Base-by-base conservation (phyloP, 1,139 yeast species). In the Schizosaccharomyces versatilis region DNA sequence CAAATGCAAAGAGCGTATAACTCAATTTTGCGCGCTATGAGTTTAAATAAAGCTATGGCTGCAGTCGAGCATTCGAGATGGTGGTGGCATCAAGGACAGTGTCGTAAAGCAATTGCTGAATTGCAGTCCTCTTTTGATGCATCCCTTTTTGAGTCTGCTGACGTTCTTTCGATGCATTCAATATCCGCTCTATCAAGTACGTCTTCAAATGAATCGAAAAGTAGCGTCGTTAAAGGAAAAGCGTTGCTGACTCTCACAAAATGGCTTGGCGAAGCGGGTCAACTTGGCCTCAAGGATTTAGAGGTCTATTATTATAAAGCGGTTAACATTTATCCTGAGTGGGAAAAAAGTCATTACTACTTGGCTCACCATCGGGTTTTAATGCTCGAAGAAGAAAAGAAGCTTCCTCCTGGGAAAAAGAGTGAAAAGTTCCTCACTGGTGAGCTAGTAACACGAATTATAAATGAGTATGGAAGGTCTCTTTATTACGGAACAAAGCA, bases 11-110 rank as follows among this genome's bases (percentile, higher is more conserved):
- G 84, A 47, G 82, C 97, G 0, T 78, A 90, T 1, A 75, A 79
- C 48, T 75, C 81, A 3, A 77, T 85, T 38, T 78, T 88, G 66
- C 75, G 77, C 56, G 90, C 94, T 0, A 71, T 79, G 66, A 71
- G 73, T 3, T 64, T 74, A 39, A 67, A 66, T 0, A 66, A 69
- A 52, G 67, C 69, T 0, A 71, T 73, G 32, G 85, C 93, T 1
- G 80, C 79, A 58, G 71, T 82, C 47, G 95, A 86, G 64, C 83
- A 84, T 65, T 84, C 97, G 0, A 80, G 84, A 57, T 72, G 93
- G 7, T 67, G 86, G 53, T 90, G 98, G 97, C 81, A 79, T 1
- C 86, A 84, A 64, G 95, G 94, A 0, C 93, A 85, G 59, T 86
- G 80, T 59, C 77, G 90, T 17, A 81, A 86, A 61, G 98, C 98